Conservation (phyloP, 2,329 filamentous ascomycete genomes). For the Arachnomyces sp. region DNA sequence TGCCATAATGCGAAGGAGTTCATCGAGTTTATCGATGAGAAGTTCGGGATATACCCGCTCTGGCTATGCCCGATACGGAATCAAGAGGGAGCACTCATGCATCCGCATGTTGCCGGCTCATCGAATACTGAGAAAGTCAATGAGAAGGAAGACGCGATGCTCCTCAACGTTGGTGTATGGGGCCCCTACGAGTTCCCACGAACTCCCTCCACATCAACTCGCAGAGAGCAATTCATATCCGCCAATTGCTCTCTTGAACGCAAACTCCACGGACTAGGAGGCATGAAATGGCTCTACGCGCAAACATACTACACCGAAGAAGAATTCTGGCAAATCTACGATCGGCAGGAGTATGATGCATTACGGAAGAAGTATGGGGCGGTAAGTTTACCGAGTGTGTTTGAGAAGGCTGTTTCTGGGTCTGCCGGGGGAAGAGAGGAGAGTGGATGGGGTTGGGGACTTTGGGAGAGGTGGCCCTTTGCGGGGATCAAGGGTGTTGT, state of each 20-base stretch:
- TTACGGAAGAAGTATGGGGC: conserved; percentile 34
- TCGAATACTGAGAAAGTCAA: no score
- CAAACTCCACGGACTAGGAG: conserved; percentile 60
- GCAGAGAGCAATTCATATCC: conserved; percentile 50
- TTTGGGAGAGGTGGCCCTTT: background rate
- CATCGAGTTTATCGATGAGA: conserved; percentile 41
- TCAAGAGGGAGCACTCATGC: no score
- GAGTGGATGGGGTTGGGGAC: background rate
- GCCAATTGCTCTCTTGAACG: conserved; percentile 65
- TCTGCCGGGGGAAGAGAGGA: conserved; percentile 3
- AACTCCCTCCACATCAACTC: conserved; percentile 51
- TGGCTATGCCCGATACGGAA: conserved; percentile 47
- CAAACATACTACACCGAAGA: conserved; percentile 70
- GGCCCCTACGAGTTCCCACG: conserved; percentile 46
- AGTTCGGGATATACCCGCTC: conserved; percentile 46
- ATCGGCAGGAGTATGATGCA: conserved; percentile 29
- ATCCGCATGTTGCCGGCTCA: no score
- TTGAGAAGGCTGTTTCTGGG: conserved; percentile 25
- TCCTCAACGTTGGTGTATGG: conserved; percentile 61
- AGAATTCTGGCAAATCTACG: conserved; percentile 38
- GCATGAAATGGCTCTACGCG: conserved; percentile 81
- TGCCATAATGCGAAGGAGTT: conserved; percentile 45
- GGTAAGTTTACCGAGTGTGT: conserved; percentile 25
- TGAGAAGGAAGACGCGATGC: conserved; percentile 7
- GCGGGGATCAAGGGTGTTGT: conserved; percentile 4